These are phyloP conservation scores for Cutaneotrichosporon mucoides DNA, from an alignment of 1,284 basidiomycete genomes.

Conservation along the genomic window DNA sequence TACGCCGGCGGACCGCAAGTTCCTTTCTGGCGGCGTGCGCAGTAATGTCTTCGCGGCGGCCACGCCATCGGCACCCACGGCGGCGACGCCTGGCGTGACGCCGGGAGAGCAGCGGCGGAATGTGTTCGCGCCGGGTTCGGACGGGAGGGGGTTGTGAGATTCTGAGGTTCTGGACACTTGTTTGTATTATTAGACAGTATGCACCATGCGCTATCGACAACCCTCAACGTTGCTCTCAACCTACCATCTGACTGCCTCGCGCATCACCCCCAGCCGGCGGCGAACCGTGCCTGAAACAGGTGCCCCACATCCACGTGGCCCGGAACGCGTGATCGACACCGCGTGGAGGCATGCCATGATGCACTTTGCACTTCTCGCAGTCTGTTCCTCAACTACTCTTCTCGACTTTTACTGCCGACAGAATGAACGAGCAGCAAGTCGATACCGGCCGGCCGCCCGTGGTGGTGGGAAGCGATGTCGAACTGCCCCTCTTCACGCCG, in stretches of 20 bases:
- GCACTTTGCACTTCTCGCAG: background rate
- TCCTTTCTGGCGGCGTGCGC: background rate
- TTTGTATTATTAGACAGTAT: too few relatives aligned
- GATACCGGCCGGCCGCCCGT: background rate
- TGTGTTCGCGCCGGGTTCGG: too few relatives aligned
- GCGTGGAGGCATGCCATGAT: background rate
- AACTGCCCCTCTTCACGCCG: constrained; percentile 13
- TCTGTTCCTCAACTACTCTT: background rate
- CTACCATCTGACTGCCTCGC: too few relatives aligned
- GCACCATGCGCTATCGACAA: too few relatives aligned
- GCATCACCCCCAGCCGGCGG: too few relatives aligned
- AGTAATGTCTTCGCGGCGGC: background rate
- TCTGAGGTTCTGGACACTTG: too few relatives aligned
- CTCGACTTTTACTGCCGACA: background rate
- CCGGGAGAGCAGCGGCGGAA: too few relatives aligned
- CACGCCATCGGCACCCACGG: background rate
- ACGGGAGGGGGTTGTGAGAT: too few relatives aligned
- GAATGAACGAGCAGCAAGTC: background rate
- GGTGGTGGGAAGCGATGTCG: background rate
- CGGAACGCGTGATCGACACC: background rate
- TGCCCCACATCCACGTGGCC: background rate
- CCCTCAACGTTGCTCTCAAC: too few relatives aligned
- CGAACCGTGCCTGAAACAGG: background rate
- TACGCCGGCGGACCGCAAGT: background rate
- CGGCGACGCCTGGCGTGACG: too few relatives aligned